Percentiles rank a stretch among this genome's conserved stretches.
Evolutionary conservation across 225 moss, liverwort and hornwort genomes (phyloP).

Genomic region (Anthoceros angustus): DNA sequence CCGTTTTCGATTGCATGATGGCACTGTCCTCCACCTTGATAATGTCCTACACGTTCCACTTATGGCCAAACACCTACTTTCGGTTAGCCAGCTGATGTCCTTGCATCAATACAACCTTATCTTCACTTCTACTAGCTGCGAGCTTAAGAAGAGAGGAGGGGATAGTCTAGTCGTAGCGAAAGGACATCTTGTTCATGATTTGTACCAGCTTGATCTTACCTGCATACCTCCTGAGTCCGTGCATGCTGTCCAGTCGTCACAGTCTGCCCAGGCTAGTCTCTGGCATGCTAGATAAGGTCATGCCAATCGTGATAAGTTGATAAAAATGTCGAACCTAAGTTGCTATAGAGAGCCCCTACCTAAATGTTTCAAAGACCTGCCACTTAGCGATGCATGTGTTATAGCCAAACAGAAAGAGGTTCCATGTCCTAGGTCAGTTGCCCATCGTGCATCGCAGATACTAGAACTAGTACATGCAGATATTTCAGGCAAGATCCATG

Average conservation of each 20-base stretch:
- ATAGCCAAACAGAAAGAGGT: no score
- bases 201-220: background rate
- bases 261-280: background rate
- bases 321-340: background rate
- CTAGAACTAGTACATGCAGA: conserved; percentile 1
- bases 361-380: background rate
- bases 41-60: no score
- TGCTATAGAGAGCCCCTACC: background rate
- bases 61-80: no score
- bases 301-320: background rate
- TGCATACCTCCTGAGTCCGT: background rate
- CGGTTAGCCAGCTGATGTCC: no score
- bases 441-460: background rate
- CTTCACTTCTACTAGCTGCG: background rate
- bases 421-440: background rate
- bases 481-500: background rate
- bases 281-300: background rate
- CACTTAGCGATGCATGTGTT: background rate
- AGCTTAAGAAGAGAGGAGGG: background rate
- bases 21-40: background rate
- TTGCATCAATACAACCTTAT: no score
- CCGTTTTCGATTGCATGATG: background rate
- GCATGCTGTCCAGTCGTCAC: background rate
- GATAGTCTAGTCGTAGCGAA: background rate
- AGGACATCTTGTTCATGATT: background rate